These are phyloP conservation scores for Pestalotiopsis sp. DNA, from an alignment of 2,329 filamentous ascomycete species.

Conservation along the genomic window DNA sequence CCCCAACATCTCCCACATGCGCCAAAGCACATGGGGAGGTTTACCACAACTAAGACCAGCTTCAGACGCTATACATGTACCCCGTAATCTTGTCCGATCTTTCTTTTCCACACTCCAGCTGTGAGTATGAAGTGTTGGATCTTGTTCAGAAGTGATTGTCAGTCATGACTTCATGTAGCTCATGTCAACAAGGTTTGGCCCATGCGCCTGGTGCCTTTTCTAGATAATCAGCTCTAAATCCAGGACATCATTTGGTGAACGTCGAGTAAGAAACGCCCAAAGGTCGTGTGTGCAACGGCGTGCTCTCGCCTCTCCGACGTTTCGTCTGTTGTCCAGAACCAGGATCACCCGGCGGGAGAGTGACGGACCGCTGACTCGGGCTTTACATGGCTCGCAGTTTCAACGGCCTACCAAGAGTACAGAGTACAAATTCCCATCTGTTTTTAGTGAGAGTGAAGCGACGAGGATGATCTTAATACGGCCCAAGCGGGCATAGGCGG, in stretches of 20 bases:
- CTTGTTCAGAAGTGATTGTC: not conserved
- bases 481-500: slow-evolving; percentile 1
- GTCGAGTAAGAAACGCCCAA: not conserved
- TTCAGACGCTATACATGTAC: not conserved
- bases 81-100: not conserved
- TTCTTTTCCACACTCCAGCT: not conserved
- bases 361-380: not conserved
- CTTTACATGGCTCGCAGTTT: not conserved
- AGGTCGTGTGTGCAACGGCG: not conserved
- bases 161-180: not conserved
- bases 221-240: not conserved
- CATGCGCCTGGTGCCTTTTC: not conserved
- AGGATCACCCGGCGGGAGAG: not conserved
- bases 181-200: not conserved
- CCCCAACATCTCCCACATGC: not conserved
- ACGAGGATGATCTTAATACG: not conserved
- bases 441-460: not conserved
- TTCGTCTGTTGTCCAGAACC: not conserved
- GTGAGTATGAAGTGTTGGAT: not conserved
- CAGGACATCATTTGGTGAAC: not conserved
- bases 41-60: not conserved
- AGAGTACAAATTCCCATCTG: not conserved
- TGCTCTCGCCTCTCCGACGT: not conserved
- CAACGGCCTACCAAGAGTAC: not conserved
- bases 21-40: too few relatives aligned